Conservation (phyloP, 352 stramenopile species). For the Aphanomyces stellatus region DNA sequence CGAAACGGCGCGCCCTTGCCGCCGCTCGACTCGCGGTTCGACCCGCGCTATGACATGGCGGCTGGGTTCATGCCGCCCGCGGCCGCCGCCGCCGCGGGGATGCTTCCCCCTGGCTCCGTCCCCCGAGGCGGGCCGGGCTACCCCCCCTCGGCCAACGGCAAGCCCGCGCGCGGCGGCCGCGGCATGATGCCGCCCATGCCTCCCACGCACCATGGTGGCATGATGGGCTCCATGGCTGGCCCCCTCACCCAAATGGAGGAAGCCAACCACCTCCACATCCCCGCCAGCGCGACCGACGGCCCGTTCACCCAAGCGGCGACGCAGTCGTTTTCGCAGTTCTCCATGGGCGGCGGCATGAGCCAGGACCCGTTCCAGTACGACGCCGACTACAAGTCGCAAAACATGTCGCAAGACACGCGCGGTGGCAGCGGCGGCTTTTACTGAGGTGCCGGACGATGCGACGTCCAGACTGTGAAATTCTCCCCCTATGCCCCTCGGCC, state of each 20-base stretch:
- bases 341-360: conserved; percentile 58
- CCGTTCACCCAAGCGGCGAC: conserved; percentile 78
- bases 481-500: no score
- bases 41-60: conserved; percentile 66
- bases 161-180: no score
- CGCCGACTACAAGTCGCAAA: conserved; percentile 79
- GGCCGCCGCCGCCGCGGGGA: background rate
- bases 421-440: conserved; percentile 57
- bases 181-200: no score
- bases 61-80: background rate
- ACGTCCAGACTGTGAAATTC: no score
- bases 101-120: background rate
- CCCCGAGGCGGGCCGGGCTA: no score
- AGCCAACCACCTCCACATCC: conserved; percentile 30
- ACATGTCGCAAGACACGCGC: conserved; percentile 70
- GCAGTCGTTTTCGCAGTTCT: conserved; percentile 81
- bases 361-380: conserved; percentile 75
- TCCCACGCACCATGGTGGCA: background rate
- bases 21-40: conserved; percentile 77
- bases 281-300: conserved; percentile 48
- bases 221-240: conserved; percentile 22
- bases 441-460: no score
- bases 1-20: conserved; percentile 40
- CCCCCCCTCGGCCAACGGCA: no score
- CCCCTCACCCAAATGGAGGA: conserved; percentile 64